Evolutionary conservation across 1,284 basidiomycete genomes (phyloP), one percentile per base, ranked within the genome.

Genomic region (Ganoderma multipileum): DNA sequence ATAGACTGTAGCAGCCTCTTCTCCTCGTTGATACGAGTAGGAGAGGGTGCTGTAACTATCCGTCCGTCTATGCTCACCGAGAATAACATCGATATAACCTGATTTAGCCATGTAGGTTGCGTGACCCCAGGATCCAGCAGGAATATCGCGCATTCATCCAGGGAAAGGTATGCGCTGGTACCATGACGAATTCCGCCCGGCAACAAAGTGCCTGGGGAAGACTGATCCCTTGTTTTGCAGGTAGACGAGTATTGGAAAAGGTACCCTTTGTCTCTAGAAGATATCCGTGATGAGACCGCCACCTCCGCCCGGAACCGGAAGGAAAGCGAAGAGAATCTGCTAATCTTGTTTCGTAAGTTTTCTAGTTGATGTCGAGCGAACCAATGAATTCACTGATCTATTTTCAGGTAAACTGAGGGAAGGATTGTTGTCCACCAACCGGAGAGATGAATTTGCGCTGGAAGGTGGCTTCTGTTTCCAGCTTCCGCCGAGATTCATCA

Each of bases 361-460:
- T 23, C 3, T 62, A 9, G 58, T 54, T 18, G 12, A 26, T 28
- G 1, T 55, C 36, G 1, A 33, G 12, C 20, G 33, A 12, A 26
- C 38, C 30, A 20, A 30, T 28, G 23, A n/a, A 26, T 20, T 28
- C 23, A 18, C 18, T 28, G 28, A 20, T 26, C 18, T 57, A 2
- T 59, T n/a, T 36, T 38, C 71, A 93, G 91, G 91, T 33, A 93
- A 93, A 75, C 80, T 93, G 9, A 83, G 91, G 64, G 91, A 93
- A 78, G 91, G 91, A 0, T 79, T 93, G 6, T 83, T 84, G 9
- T 87, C 91, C 0, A 86, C 88, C 2, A 80, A 81, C 41, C 83
- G 91, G 67, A 79, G 71, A 33, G 91, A 91, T 73, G 65, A 63
- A 3, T 91, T 93, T 73, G 84, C 89, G 5, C 67, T 88, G 11